A percentile compares a stretch with the other conserved stretches of the same genome.
phyloP scores from a whole-genome alignment of 371 early-diverging fungal genomes.

The Dichotomocladium elegans region DNA sequence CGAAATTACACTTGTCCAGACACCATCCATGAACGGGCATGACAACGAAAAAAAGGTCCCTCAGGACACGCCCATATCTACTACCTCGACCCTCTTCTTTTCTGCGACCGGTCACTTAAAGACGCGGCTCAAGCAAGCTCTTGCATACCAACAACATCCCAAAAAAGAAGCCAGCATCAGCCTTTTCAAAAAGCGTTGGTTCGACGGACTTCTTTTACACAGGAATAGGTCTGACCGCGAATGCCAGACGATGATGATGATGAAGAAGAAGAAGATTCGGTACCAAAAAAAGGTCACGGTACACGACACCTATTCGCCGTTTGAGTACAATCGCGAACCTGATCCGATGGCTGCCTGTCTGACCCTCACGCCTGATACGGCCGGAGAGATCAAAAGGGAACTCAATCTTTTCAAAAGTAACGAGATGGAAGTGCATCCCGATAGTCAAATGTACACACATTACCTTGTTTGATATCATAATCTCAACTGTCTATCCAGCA shows the following conservation, averaged over 20 bases:
- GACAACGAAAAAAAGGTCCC: not conserved
- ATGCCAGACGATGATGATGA: not conserved
- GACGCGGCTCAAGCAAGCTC: not conserved
- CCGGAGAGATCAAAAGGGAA: slow-evolving; percentile 66
- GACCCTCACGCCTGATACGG: slow-evolving; percentile 52
- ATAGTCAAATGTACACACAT: slow-evolving; percentile 63
- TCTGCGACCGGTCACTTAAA: not conserved
- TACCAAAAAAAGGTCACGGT: slow-evolving; percentile 3
- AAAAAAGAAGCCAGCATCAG: too few species aligned
- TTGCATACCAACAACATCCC: not conserved
- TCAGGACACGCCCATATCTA: too few species aligned
- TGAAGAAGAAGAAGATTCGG: not conserved
- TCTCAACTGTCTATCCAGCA: not conserved
- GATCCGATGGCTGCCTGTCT: slow-evolving; percentile 52
- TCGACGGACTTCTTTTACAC: not conserved
- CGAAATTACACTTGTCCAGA: not conserved
- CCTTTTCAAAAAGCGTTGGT: too few species aligned
- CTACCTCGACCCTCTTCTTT: not conserved
- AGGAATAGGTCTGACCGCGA: not conserved
- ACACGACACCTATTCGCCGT: not conserved
- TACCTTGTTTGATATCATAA: slow-evolving; percentile 46
- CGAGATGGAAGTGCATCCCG: slow-evolving; percentile 72
- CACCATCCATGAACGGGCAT: too few species aligned
- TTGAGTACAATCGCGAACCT: slow-evolving; percentile 2
- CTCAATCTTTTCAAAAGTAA: slow-evolving; percentile 66